Evolutionary conservation across 148 eudicot genomes (phyloP).

Genomic region (Vaccinium darrowii): DNA sequence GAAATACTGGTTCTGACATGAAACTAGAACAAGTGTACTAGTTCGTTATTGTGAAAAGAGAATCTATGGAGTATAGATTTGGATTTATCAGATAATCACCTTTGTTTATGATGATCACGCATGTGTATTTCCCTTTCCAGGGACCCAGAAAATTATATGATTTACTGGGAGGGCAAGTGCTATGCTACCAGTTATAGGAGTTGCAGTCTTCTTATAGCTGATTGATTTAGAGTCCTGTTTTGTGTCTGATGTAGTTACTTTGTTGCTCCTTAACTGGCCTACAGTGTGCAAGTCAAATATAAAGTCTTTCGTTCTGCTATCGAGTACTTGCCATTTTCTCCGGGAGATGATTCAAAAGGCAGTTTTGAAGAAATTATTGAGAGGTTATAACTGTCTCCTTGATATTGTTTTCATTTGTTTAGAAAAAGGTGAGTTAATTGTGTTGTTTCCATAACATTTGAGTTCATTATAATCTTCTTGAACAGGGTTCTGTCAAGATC

Average conservation of each 20-base stretch:
- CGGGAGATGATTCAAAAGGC: slow-evolving; percentile 74
- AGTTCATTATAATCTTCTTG: slow-evolving; percentile 2
- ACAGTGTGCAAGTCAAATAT: slow-evolving; percentile 75
- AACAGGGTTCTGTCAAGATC: slow-evolving; percentile 84
- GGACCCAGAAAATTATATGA: not conserved
- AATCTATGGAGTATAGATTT: not conserved
- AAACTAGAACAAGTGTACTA: not conserved
- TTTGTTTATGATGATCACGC: not conserved
- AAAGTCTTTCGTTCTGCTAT: slow-evolving; percentile 88
- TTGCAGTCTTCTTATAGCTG: not conserved
- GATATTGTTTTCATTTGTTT: not conserved
- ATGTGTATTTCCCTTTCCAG: not conserved
- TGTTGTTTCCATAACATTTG: not conserved
- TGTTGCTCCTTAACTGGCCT: slow-evolving; percentile 17
- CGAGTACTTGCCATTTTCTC: slow-evolving; percentile 81
- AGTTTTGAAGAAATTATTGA: slow-evolving; percentile 87
- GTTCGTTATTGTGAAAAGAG: not conserved
- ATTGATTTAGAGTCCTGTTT: slow-evolving; percentile 7
- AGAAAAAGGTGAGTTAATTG: not conserved
- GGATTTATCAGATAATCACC: not conserved
- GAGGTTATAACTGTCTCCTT: slow-evolving; percentile 49
- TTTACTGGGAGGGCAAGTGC: not conserved
- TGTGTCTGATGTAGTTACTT: slow-evolving; percentile 14
- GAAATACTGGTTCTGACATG: not conserved
- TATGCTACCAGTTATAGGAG: not conserved